These are phyloP conservation scores for Colletotrichum cereale DNA, from an alignment of 2,329 filamentous ascomycete species.

Conservation along the genomic window DNA sequence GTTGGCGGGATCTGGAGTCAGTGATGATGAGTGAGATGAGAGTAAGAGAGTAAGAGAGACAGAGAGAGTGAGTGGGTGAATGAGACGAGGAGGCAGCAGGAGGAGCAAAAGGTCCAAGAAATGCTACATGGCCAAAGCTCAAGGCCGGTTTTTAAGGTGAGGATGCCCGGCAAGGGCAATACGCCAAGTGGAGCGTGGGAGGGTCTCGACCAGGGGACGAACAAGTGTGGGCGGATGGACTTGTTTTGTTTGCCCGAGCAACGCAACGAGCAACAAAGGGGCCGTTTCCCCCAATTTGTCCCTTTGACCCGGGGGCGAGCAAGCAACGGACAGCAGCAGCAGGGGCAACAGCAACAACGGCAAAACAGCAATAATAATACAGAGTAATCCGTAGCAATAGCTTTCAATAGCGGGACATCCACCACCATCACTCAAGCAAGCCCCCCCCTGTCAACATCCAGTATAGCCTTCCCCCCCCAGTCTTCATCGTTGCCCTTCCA, in stretches of 20 bases:
- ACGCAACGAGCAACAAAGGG: conserved; percentile 33
- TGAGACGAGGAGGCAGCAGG: no score
- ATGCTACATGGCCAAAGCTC: conserved; percentile 15
- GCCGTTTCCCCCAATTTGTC: conserved; percentile 11
- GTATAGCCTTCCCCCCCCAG: not conserved
- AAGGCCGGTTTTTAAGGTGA: conserved; percentile 17
- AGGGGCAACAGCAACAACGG: not conserved
- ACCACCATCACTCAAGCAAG: not conserved
- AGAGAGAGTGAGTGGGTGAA: not conserved
- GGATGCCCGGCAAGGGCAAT: not conserved
- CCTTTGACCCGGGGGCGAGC: not conserved
- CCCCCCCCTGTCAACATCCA: conserved; percentile 11
- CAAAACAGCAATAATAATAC: not conserved
- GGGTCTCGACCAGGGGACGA: conserved; percentile 26
- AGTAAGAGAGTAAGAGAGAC: no score
- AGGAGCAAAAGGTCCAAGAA: not conserved
- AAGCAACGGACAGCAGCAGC: not conserved
- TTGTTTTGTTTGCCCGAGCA: conserved; percentile 39
- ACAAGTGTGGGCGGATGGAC: conserved; percentile 8
- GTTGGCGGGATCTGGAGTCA: not conserved
- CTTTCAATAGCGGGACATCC: not conserved
- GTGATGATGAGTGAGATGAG: not conserved
- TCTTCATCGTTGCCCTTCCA: conserved; percentile 37
- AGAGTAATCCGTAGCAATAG: no score
- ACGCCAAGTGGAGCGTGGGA: conserved; percentile 25